Evolutionary conservation across 495 filamentous ascomycete genomes (phyloP).

Genomic region (Echria macrotheca): DNA sequence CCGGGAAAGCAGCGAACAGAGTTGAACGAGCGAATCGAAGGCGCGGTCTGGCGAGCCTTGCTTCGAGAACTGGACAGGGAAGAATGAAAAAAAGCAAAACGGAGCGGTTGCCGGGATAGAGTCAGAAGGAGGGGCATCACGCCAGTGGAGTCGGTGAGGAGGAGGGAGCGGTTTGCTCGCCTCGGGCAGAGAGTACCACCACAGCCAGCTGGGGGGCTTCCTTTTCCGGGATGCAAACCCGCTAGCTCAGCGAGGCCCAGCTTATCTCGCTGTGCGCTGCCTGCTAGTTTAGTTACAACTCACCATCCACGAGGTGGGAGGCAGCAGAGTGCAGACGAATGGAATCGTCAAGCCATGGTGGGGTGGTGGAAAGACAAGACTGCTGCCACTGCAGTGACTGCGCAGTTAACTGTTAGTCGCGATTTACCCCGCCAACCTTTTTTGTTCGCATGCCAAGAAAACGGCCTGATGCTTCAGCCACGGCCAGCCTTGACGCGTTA

Average conservation of each 20-base stretch:
- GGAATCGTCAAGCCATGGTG: background rate
- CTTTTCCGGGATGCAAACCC: constrained; percentile 12
- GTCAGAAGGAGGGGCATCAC: constrained; percentile 12
- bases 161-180: constrained; percentile 1
- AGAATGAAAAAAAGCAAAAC: constrained; percentile 20
- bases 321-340: background rate
- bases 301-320: background rate
- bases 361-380: background rate
- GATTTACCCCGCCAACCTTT: background rate
- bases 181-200: background rate
- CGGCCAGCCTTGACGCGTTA: background rate
- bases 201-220: background rate
- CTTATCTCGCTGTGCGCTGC: too few relatives aligned
- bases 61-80: constrained; percentile 10
- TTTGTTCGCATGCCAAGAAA: too few relatives aligned
- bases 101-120: constrained; percentile 19
- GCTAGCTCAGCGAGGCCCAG: constrained; percentile 12
- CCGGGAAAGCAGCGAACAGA: constrained; percentile 7
- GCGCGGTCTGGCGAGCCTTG: constrained; percentile 6
- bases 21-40: constrained; percentile 23
- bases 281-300: background rate
- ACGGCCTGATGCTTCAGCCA: background rate
- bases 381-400: background rate
- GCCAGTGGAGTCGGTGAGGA: constrained; percentile 26
- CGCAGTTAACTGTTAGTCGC: background rate